These are phyloP conservation scores for Sonneratia alba DNA, from an alignment of 345 rosid species.

Conservation along the genomic window DNA sequence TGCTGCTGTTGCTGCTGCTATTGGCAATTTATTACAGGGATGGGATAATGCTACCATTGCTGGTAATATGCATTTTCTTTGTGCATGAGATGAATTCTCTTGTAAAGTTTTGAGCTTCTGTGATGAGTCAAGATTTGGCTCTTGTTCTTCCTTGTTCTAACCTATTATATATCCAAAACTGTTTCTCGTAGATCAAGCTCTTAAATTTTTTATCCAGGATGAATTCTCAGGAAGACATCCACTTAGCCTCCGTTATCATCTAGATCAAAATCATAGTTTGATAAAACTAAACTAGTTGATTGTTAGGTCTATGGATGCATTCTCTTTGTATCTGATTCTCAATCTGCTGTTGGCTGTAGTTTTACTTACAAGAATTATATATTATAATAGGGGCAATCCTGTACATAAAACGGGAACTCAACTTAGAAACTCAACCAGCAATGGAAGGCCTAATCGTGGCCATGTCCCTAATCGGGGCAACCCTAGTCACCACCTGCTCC, in stretches of 20 bases:
- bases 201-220: no score
- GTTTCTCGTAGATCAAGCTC: neutral
- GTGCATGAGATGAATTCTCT: no score
- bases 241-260: no score
- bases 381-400: slow-evolving; percentile 14
- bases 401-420: slow-evolving; percentile 18
- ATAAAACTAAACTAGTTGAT: neutral
- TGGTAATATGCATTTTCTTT: slow-evolving; percentile 10
- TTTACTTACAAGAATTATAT: neutral
- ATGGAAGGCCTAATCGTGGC: slow-evolving; percentile 19
- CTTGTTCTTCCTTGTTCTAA: neutral
- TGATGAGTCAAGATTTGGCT: neutral
- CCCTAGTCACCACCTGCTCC: slow-evolving; percentile 15
- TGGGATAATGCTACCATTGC: slow-evolving; percentile 22
- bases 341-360: neutral
- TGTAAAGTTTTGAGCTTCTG: no score
- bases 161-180: neutral
- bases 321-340: neutral
- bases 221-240: no score
- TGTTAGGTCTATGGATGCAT: neutral
- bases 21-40: slow-evolving; percentile 19
- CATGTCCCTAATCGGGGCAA: slow-evolving; percentile 19
- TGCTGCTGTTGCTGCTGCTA: slow-evolving; percentile 20
- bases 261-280: no score
- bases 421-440: slow-evolving; percentile 15